Evolutionary conservation across 2,329 filamentous ascomycete species (phyloP).

Genomic region (Ophioceras dolichostomum): DNA sequence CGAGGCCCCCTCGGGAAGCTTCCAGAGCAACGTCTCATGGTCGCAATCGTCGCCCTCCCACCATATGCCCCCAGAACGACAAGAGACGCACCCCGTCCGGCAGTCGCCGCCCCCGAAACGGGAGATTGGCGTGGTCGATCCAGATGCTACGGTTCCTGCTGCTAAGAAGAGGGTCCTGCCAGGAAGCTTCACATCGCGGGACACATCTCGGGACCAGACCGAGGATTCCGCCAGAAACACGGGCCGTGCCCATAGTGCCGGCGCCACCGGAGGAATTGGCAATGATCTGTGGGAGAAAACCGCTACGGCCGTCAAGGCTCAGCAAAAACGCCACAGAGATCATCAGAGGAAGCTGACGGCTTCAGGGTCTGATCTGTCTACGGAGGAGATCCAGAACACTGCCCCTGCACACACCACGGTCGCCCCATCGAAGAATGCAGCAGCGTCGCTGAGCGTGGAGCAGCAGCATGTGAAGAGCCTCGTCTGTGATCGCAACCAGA

Average conservation of each 20-base stretch:
- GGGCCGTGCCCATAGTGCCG: too few relatives aligned
- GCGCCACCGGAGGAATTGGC: too few relatives aligned
- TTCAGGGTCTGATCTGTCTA: conserved; percentile 15
- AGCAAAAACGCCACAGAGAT: conserved; percentile 61
- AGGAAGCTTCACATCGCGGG: too few relatives aligned
- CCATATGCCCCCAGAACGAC: conserved; percentile 23
- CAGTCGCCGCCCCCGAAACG: conserved; percentile 26
- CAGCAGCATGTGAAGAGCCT: conserved; percentile 74
- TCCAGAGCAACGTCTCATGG: conserved; percentile 46
- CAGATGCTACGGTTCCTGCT: conserved; percentile 15
- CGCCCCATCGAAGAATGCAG: conserved; percentile 13
- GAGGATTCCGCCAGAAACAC: too few relatives aligned
- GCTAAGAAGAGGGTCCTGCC: conserved; percentile 57
- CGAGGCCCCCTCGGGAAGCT: conserved; percentile 13
- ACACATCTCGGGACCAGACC: too few relatives aligned
- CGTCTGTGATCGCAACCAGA: conserved; percentile 68
- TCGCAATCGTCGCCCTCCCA: conserved; percentile 51
- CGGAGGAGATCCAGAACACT: not conserved
- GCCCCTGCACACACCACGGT: not conserved
- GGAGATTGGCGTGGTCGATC: conserved; percentile 20
- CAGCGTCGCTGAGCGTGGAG: conserved; percentile 70
- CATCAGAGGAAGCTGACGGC: conserved; percentile 35
- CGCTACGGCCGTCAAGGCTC: conserved; percentile 62
- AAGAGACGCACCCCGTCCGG: conserved; percentile 8
- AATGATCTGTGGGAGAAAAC: conserved; percentile 63